These are phyloP conservation scores for Pseudopyricularia javanii DNA, from an alignment of 2,329 filamentous ascomycete species.

Conservation along the genomic window DNA sequence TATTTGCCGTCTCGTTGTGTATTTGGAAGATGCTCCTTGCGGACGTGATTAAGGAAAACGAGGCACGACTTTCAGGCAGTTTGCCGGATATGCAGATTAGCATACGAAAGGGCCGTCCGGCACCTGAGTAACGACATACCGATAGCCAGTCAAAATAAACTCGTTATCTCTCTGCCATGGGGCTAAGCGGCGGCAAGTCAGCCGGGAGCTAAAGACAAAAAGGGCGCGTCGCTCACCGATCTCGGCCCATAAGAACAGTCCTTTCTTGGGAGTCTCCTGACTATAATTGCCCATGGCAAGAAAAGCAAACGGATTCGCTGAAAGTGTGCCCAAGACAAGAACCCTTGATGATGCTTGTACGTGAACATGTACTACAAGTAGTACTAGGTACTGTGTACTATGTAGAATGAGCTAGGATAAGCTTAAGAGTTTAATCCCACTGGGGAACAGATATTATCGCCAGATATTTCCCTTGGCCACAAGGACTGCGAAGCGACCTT, in stretches of 20 bases:
- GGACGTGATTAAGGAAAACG: background rate
- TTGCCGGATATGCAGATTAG: background rate
- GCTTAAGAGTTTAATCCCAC: too few relatives aligned
- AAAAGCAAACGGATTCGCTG: too few relatives aligned
- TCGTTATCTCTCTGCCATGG: conserved; percentile 2
- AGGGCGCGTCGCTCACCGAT: background rate
- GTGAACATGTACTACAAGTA: too few relatives aligned
- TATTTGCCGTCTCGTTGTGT: conserved; percentile 9
- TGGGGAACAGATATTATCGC: too few relatives aligned
- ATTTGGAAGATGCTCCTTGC: background rate
- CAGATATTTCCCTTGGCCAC: too few relatives aligned
- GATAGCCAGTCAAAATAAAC: background rate
- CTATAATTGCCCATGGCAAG: background rate
- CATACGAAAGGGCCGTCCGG: background rate
- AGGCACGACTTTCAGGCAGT: background rate
- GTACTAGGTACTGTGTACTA: too few relatives aligned
- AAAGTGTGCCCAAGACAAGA: too few relatives aligned
- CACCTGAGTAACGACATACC: background rate
- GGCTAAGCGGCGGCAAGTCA: background rate
- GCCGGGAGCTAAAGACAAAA: background rate
- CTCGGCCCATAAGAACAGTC: background rate
- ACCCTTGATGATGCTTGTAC: too few relatives aligned
- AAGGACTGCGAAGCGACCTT: too few relatives aligned
- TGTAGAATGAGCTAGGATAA: too few relatives aligned
- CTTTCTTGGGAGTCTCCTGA: background rate